These are phyloP conservation scores for Geotrichum candidum DNA, from an alignment of 1,139 yeast species.

Conservation along the genomic window DNA sequence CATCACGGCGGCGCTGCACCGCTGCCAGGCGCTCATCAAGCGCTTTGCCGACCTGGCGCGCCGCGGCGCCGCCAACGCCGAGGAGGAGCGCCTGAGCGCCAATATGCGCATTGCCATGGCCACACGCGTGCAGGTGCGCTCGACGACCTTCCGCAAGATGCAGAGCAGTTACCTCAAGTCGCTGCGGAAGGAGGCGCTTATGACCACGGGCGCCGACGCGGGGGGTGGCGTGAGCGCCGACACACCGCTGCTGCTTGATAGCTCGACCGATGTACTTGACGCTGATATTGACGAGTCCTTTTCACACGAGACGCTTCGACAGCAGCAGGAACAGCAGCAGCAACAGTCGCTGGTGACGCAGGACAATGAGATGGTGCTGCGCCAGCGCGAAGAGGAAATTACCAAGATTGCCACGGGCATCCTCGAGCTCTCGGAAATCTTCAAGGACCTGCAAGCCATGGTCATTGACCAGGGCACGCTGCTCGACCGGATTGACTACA, in stretches of 20 bases:
- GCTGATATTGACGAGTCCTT: slow-evolving; percentile 38
- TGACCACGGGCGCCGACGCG: background rate
- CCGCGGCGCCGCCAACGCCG: slow-evolving; percentile 34
- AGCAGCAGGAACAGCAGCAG: slow-evolving; percentile 16
- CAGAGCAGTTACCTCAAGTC: slow-evolving; percentile 82
- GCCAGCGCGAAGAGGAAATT: slow-evolving; percentile 83
- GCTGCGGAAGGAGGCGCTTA: slow-evolving; percentile 35
- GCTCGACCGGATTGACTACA: slow-evolving; percentile 87
- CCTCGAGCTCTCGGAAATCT: slow-evolving; percentile 84
- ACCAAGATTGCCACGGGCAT: slow-evolving; percentile 90
- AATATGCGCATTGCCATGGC: slow-evolving; percentile 86
- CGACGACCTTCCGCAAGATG: slow-evolving; percentile 72
- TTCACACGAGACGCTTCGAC: slow-evolving; percentile 43
- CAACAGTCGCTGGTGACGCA: slow-evolving; percentile 1
- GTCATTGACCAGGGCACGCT: slow-evolving; percentile 94
- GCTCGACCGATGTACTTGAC: slow-evolving; percentile 22
- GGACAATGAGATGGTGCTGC: slow-evolving; percentile 10
- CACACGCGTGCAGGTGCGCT: slow-evolving; percentile 68
- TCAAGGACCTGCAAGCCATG: slow-evolving; percentile 85
- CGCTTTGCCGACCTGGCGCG: slow-evolving; percentile 49
- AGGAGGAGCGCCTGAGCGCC: slow-evolving; percentile 60
- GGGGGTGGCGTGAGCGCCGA: slow-evolving; percentile 10
- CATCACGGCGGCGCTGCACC: slow-evolving; percentile 68
- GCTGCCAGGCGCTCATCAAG: slow-evolving; percentile 70
- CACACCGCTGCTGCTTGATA: slow-evolving; percentile 35